Evolutionary conservation across 2,329 filamentous ascomycete genomes (phyloP), one percentile per base, ranked within the genome.

Genomic region (Penicillium verrucosum): DNA sequence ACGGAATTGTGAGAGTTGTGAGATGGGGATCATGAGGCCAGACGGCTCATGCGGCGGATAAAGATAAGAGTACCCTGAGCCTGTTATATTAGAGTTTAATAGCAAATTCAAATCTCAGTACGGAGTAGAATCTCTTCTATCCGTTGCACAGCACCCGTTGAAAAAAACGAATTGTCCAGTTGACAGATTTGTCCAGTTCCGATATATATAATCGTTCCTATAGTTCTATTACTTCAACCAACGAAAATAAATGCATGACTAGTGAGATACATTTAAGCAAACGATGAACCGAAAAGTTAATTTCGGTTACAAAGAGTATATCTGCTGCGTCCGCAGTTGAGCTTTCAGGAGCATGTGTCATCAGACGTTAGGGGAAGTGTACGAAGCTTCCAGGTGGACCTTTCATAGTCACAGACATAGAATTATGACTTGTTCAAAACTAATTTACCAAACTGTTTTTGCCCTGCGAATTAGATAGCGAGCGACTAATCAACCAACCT

Each of bases 401-500:
- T 64, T 88, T 14, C 12, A 8, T 23, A 14, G 12, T 41, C 21
- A 3, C 4, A 23, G 21, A 25, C 18, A 16, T 41, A 25, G 21
- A 14, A 21, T 25, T 14, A 40, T 25, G 84, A 88, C 67, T 70
- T 87, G 8, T 87, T 75, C 69, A 78, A 80, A 18, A 80, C 16
- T 78, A 1, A 79, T 21, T 69, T 78, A 3, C 81, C 83, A 60
- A 79, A 80, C 0, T 72, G 77, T 0, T 78, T 84, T 21, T 72
- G 84, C n/a, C 80, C 83, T 0, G 29, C 73, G 0, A 73, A 66
- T 29, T 87, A 82, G 79, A 79, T 78, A 53, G 85, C 86, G 64
- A 70, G 68, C 16, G 74, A 76, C 32, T 87, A 83, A 63, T 82
- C 85, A 2, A 61, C 69, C 6, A 81, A 87, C 64, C 64, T 88